A percentile compares a stretch with the other conserved stretches of the same genome.
Evolutionary conservation across 1,284 basidiomycete genomes (phyloP).

Genomic region (Ustilago curta): DNA sequence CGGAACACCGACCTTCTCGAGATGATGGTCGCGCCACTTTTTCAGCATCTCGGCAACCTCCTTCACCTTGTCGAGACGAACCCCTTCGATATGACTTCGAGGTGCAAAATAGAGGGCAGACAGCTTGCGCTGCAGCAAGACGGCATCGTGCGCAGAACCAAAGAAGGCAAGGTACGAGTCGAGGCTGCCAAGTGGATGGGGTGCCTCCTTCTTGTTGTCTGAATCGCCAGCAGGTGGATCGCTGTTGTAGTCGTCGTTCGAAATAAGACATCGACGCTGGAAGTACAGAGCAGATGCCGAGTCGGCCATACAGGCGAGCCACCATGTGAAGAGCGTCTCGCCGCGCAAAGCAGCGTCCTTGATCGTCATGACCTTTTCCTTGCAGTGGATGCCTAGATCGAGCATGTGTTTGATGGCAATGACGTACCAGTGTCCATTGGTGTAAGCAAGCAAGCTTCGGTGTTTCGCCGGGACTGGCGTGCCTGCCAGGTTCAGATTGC

Average conservation of each 20-base stretch:
- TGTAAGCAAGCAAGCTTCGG: slow-evolving; percentile 33
- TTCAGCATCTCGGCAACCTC: slow-evolving; percentile 76
- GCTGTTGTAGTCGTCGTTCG: slow-evolving; percentile 48
- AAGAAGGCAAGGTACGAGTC: slow-evolving; percentile 47
- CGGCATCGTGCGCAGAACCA: slow-evolving; percentile 30
- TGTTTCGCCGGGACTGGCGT: slow-evolving; percentile 32
- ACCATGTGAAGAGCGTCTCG: slow-evolving; percentile 78
- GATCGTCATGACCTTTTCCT: slow-evolving; percentile 51
- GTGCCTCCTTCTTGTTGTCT: slow-evolving; percentile 38
- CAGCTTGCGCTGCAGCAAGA: slow-evolving; percentile 80
- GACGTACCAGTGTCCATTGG: slow-evolving; percentile 52
- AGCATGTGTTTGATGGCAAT: slow-evolving; percentile 56
- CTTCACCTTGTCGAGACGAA: slow-evolving; percentile 77
- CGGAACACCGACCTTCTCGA: slow-evolving; percentile 84
- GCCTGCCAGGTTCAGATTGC: slow-evolving; percentile 34
- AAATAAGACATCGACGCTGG: slow-evolving; percentile 76
- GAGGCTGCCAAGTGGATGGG: slow-evolving; percentile 30
- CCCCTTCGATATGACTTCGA: slow-evolving; percentile 78
- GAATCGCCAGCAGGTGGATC: slow-evolving; percentile 36
- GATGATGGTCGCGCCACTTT: slow-evolving; percentile 81
- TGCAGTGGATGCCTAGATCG: slow-evolving; percentile 55
- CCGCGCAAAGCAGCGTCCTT: slow-evolving; percentile 40
- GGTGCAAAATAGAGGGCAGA: slow-evolving; percentile 83
- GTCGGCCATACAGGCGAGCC: slow-evolving; percentile 76
- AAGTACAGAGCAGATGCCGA: slow-evolving; percentile 76